These are phyloP conservation scores for Trichoderma harzianum DNA, from an alignment of 2,329 filamentous ascomycete genomes.

Conservation along the genomic window DNA sequence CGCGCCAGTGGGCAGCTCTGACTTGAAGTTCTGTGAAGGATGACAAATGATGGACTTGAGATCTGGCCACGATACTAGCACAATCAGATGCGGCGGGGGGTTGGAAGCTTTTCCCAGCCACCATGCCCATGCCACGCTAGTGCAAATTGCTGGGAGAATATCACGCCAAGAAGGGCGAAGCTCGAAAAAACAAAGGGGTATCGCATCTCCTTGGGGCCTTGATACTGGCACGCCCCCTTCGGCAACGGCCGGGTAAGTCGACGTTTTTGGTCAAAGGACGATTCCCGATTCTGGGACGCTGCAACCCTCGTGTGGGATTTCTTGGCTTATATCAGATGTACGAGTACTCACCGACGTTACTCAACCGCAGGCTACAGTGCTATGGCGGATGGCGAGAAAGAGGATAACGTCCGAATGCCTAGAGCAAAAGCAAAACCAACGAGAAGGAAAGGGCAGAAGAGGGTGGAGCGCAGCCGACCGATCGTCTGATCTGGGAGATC, in stretches of 20 bases:
- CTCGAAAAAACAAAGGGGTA: not conserved
- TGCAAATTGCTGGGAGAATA: not conserved
- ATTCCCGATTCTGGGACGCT: constrained; percentile 1
- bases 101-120: not conserved
- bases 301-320: not conserved
- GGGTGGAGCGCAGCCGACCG: constrained; percentile 15
- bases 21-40: not conserved
- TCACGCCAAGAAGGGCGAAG: not conserved
- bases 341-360: not conserved
- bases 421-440: not conserved
- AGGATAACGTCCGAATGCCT: not conserved
- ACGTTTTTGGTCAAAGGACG: not conserved
- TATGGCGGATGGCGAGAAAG: not conserved
- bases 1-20: not conserved
- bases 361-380: not conserved
- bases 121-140: not conserved
- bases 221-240: not conserved
- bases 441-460: not conserved
- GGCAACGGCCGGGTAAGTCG: constrained; percentile 9
- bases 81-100: not conserved
- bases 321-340: not conserved
- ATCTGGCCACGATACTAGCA: constrained; percentile 3
- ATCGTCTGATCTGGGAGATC: constrained; percentile 19
- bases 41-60: constrained; percentile 3
- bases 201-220: not conserved